Base-by-base conservation (phyloP, 345 rosid species). In the Lepidium sativum region DNA sequence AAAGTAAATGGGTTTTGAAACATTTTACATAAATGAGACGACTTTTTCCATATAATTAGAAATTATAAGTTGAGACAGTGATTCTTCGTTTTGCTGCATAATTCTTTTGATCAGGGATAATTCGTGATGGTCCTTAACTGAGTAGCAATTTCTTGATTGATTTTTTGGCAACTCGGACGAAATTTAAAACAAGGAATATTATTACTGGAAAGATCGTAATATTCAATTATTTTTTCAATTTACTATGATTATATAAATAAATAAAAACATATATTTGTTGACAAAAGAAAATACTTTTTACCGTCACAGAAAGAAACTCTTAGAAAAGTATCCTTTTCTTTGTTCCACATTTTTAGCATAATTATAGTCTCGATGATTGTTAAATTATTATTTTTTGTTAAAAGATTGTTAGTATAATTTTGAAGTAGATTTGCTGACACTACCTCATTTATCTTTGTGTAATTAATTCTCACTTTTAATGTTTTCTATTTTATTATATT, bases 271-370 rank as follows among this genome's bases (percentile, higher is more conserved):
- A 42, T 49, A 59, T 49, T 59, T 43, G 66, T 59, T 68, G 66
- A 69, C 73, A 60, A 60, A 69, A 60, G 54, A 54, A 42, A 51
- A 60, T n/a, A 44, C 67, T 41, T 60, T 23, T 42, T 41, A 54
- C 10, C 21, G 8, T 59, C 52, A 14, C 53, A 5, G 41, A 68
- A 51, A 41, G 31, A 14, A 69, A 8, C 60, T 50, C 27, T 69
- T 50, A 14, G 27, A 4, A 69, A 69, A 69, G 54, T 6, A 23
- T 15, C 31, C 34, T 14, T 59, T 68, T 57, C 3, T 31, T 8
- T 21, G 50, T 39, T 10, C 47, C 60, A 39, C 5, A 0, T 41
- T 50, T 41, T 8, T 4, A 40, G 43, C 40, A 59, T 50, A 59
- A 29, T 25, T 49, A 58, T 59, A 49, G 33, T 17, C 13, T 6